Conservation (phyloP, 768 basidiomycete genomes). For the Cystobasidium onofrii region DNA sequence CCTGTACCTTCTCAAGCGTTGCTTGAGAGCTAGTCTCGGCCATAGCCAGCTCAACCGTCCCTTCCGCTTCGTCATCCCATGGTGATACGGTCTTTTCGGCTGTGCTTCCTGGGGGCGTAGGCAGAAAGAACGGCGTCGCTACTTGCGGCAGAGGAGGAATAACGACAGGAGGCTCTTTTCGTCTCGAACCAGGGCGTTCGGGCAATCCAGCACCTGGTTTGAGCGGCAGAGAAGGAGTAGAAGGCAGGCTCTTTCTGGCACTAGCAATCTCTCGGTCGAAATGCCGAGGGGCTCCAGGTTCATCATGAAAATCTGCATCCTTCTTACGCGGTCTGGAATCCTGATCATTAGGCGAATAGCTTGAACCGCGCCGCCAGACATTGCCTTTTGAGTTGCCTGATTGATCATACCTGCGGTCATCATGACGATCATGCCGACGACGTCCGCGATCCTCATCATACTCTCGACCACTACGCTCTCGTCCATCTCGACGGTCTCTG, state of each 20-base stretch:
- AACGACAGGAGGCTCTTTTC: not conserved
- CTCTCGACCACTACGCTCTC: not conserved
- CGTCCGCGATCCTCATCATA: not conserved
- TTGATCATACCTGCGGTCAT: not conserved
- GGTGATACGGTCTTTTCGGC: not conserved
- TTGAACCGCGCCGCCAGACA: slow-evolving; percentile 5
- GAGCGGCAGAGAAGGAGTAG: not conserved
- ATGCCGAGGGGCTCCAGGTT: slow-evolving; percentile 24
- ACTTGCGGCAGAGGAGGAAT: not conserved
- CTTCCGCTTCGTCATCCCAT: not conserved
- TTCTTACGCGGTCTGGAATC: not conserved
- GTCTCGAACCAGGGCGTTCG: not conserved
- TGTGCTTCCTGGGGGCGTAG: not conserved
- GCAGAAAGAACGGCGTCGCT: slow-evolving; percentile 23
- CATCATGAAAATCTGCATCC: slow-evolving; percentile 17
- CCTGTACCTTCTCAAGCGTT: not conserved
- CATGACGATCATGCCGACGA: not conserved
- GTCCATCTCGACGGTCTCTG: not conserved
- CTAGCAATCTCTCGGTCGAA: not conserved
- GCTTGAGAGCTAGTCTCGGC: not conserved
- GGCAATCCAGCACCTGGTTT: slow-evolving; percentile 3
- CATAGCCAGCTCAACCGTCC: not conserved
- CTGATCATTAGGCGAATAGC: slow-evolving; percentile 7
- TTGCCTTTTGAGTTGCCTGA: not conserved
- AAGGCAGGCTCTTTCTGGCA: not conserved